Evolutionary conservation across 768 basidiomycete genomes (phyloP), one percentile per base, ranked within the genome.

Genomic region (Vararia minispora): DNA sequence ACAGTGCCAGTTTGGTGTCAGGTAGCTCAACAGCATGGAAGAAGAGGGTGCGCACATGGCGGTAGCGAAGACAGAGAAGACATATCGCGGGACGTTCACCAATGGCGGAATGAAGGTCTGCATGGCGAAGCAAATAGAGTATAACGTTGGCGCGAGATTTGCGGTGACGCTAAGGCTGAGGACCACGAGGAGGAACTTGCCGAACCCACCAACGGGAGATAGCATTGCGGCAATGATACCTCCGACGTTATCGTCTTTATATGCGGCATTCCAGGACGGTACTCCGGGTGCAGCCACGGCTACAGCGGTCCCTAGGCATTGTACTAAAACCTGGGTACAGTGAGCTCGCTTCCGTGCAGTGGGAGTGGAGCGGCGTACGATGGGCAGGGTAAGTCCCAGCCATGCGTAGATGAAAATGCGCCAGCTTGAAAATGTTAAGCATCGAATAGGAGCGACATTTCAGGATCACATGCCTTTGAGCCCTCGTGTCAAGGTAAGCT

Each of bases 141-240:
- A 95, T 44, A 89, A 76, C 5, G 84, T 81, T 2, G 79, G 74
- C 1, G 85, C 82, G 31, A 86, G 79, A 59, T 90, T 91, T 3
- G 74, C 83, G 2, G 77, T 75, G 10, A 87, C 75, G 41, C 77
- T 78, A 22, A 91, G 58, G n/a, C 79, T 74, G 45, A 89, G 65
- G 39, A 90, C 52, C 20, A 82, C 79, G 1, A 78, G 64, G 31
- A 86, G 61, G 57, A 83, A 74, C 46, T 81, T 81, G 1, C 81
- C 75, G 56, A 84, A 84, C 23, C 66, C 66, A 1, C 74, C 73
- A 1, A 62, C 59, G 3, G 82, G 85, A 13, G 61, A 58, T 5
- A 85, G 63, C 49, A 82, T 68, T 0, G 76, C 79, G 6, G 62
- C 65, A 11, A 83, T 49, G 12, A 86, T 65, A 1, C 79, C 79